A percentile compares a stretch with the other conserved stretches of the same genome.
Evolutionary conservation across 768 basidiomycete genomes (phyloP).

Genomic region (Atractiella rhizophila): DNA sequence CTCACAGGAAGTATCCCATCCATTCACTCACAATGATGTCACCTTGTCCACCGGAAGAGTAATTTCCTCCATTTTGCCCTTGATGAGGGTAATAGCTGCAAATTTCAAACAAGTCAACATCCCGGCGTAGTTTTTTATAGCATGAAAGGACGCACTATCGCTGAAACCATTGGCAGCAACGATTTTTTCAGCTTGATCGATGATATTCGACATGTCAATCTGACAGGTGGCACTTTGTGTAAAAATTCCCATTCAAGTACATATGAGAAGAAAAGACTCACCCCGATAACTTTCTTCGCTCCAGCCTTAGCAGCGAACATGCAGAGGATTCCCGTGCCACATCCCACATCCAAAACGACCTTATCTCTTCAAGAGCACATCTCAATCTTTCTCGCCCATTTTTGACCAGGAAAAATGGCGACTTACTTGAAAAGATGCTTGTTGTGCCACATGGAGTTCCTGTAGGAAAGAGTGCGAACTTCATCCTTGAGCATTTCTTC

Average conservation of each 20-base stretch:
- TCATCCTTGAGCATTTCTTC: constrained; percentile 96
- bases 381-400: neutral
- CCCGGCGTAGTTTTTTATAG: neutral
- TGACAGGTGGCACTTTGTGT: constrained; percentile 20
- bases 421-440: constrained; percentile 67
- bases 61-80: constrained; percentile 75
- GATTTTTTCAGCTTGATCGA: constrained; percentile 94
- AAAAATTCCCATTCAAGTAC: no score
- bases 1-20: constrained; percentile 40
- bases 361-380: constrained; percentile 25
- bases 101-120: neutral
- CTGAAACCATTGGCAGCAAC: constrained; percentile 88
- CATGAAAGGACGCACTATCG: constrained; percentile 42
- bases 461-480: constrained; percentile 86
- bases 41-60: constrained; percentile 47
- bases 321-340: constrained; percentile 52
- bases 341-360: constrained; percentile 90
- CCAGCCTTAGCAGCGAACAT: constrained; percentile 20
- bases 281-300: constrained; percentile 19
- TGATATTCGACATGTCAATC: constrained; percentile 99
- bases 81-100: constrained; percentile 48
- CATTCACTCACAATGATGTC: constrained; percentile 93
- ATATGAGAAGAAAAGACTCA: constrained; percentile 1
- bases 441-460: constrained; percentile 80
- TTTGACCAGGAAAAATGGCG: no score